phyloP scores from a whole-genome alignment of 129 eudicot species.

The Flaveria bidentis region DNA sequence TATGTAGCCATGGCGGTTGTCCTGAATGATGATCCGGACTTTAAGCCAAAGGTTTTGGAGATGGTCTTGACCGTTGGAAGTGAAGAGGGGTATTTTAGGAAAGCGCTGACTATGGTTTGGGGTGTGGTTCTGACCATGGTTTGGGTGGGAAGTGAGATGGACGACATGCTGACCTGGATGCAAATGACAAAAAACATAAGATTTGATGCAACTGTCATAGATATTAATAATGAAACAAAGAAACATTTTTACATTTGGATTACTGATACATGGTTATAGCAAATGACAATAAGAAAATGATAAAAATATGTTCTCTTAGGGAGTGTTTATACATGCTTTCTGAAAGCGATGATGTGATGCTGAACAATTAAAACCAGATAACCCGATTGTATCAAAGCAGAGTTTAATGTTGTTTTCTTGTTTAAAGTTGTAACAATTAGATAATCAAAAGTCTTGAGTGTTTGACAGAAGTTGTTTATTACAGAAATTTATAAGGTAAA shows the following conservation, averaged over 20 bases:
- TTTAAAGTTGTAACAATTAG: neutral
- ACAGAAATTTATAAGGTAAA: neutral
- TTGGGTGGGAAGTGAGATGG: slow-evolving; percentile 53
- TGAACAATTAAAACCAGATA: neutral
- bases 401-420: neutral
- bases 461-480: neutral
- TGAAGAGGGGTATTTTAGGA: slow-evolving; percentile 51
- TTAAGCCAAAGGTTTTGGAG: slow-evolving; percentile 60
- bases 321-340: neutral
- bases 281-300: neutral
- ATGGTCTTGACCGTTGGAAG: slow-evolving; percentile 49
- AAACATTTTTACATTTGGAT: neutral
- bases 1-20: slow-evolving; percentile 63
- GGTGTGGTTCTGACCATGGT: slow-evolving; percentile 42
- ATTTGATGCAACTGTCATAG: neutral
- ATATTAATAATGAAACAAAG: neutral
- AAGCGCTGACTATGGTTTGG: slow-evolving; percentile 24
- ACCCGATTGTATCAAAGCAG: neutral
- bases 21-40: slow-evolving; percentile 45
- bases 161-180: slow-evolving; percentile 62
- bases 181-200: neutral
- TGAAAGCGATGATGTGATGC: no score
- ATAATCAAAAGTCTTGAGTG: neutral
- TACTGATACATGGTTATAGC: neutral
- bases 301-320: neutral